Conservation (phyloP, 768 basidiomycete genomes). For the Auriscalpium vulgare region DNA sequence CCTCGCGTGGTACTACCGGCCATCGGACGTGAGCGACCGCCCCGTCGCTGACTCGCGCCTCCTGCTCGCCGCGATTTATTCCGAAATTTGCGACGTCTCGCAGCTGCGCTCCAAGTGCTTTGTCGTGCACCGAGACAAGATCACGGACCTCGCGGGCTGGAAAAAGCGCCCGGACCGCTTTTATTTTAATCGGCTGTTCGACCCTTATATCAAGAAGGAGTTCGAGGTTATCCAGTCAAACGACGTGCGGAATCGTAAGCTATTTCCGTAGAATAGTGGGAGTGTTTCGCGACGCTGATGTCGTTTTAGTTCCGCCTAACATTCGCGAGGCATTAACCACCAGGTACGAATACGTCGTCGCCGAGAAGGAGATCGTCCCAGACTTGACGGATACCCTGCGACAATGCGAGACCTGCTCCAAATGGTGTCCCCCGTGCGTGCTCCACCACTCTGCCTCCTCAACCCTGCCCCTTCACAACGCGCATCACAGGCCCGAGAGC, state of each 20-base stretch:
- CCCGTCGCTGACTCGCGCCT: constrained; percentile 86
- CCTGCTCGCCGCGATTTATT: constrained; percentile 91
- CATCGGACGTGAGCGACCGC: constrained; percentile 90
- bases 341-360: constrained; percentile 92
- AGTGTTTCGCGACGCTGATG: constrained; percentile 6
- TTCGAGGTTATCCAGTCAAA: constrained; percentile 89
- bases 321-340: constrained; percentile 69
- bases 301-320: constrained; percentile 57
- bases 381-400: constrained; percentile 85
- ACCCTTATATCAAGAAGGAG: constrained; percentile 97
- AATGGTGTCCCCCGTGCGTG: constrained; percentile 84
- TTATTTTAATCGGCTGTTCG: constrained; percentile 92
- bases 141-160: constrained; percentile 87
- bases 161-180: constrained; percentile 92
- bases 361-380: constrained; percentile 87
- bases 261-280: constrained; percentile 2
- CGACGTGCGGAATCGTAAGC: constrained; percentile 85
- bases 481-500: constrained; percentile 56
- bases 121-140: constrained; percentile 93
- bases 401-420: constrained; percentile 75
- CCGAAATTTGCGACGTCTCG: constrained; percentile 91
- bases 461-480: constrained; percentile 10
- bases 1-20: constrained; percentile 94
- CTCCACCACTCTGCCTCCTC: constrained; percentile 10
- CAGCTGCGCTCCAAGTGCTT: constrained; percentile 90